These are phyloP conservation scores for Quercus rubra DNA, from an alignment of 306 rosid species.

Conservation along the genomic window DNA sequence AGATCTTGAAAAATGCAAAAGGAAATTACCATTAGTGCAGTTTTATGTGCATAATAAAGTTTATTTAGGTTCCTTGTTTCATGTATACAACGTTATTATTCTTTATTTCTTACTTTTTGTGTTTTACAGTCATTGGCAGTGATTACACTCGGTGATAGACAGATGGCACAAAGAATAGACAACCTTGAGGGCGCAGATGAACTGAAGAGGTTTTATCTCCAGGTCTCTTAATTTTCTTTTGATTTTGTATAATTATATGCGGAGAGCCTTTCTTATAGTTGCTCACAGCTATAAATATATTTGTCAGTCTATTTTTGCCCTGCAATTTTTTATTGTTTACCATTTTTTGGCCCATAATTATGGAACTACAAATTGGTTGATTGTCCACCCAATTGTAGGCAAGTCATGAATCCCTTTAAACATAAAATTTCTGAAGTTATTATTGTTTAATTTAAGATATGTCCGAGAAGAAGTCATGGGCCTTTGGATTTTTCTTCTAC, in stretches of 20 bases:
- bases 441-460: background rate
- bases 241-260: constrained; percentile 6
- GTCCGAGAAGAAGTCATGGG: background rate
- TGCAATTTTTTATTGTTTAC: background rate
- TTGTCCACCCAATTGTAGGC: background rate
- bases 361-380: background rate
- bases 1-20: too few relatives aligned
- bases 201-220: constrained; percentile 88
- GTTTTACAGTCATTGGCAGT: constrained; percentile 81
- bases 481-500: background rate
- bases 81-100: background rate
- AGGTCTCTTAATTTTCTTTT: constrained; percentile 49
- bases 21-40: background rate
- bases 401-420: background rate
- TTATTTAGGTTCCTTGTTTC: constrained; percentile 7
- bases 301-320: background rate
- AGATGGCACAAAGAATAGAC: constrained; percentile 94
- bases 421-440: background rate
- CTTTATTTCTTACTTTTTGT: constrained; percentile 8
- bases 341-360: background rate
- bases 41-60: background rate
- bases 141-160: constrained; percentile 88
- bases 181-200: constrained; percentile 81
- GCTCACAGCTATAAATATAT: background rate
- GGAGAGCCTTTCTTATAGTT: background rate